Evolutionary conservation across 352 stramenopile species (phyloP), one percentile per base, ranked within the genome.

Genomic region (Globisporangium carolinianum): DNA sequence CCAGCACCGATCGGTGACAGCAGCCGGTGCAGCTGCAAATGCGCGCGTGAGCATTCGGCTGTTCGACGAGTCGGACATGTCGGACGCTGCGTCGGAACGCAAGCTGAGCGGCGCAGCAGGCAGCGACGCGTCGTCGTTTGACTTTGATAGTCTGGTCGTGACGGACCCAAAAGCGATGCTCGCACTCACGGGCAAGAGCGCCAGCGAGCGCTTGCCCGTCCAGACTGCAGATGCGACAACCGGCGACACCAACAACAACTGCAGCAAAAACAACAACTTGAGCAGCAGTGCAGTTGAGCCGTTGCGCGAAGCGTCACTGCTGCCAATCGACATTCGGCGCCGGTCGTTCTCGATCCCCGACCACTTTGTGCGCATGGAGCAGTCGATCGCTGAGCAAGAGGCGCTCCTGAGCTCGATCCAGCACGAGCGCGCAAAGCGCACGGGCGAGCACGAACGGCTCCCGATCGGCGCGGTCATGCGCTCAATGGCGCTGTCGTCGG

Each of bases 341-440:
- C 71, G 75, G 11, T 76, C 75, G 3, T 50, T 79, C 42, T 81
- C 75, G 11, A 81, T 83, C 39, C 73, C 75, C 5, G 71, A 83
- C 51, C 69, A 75, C 37, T 57, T 83, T 8, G 72, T 82, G 56
- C 61, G 69, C 18, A 71, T 90, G 48, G 75, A 88, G 61, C 67
- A 70, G 37, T 86, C 75, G 17, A 84, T 88, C 36, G 80, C 80
- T 1, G 68, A 87, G 59, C 80, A 90, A 51, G 74, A 81, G 51
- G 70, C 68, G 36, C 58, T 90, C 51, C 70, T 90, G 48, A 76
- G 67, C 14, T 76, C 72, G 36, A 85, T 89, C 53, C 51, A 81
- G n/a, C 60, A 76, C 42, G 71, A 86, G 55, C 73, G 70, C 15
- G 72, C 67, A 18, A 81, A 83, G 56, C 62, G 76, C 17, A 57